Percentiles rank a stretch among this genome's conserved stretches.
phyloP scores from a whole-genome alignment of 2,329 filamentous ascomycete genomes.

The Cylindrodendrum hubeiense region DNA sequence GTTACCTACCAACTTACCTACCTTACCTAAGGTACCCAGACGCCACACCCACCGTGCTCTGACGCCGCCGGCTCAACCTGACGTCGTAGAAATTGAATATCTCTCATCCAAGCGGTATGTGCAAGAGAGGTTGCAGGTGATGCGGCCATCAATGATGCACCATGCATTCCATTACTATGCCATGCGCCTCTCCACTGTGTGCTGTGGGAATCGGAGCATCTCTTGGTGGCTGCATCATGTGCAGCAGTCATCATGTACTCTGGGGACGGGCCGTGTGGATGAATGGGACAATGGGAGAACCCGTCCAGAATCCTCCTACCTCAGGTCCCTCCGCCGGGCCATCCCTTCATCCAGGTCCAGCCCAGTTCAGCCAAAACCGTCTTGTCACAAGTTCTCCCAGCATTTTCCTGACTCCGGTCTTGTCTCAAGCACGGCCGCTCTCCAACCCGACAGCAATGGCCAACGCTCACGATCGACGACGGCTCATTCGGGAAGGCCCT shows the following conservation, averaged over 20 bases:
- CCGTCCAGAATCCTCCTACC: not conserved
- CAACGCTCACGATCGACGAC: constrained; percentile 32
- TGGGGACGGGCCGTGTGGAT: constrained; percentile 1
- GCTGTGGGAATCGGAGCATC: constrained; percentile 14
- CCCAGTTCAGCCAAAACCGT: constrained; percentile 2
- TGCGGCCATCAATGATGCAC: constrained; percentile 25
- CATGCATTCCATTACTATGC: constrained; percentile 19
- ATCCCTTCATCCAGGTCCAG: not conserved
- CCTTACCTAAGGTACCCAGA: no score
- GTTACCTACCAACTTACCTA: no score
- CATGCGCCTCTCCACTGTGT: constrained; percentile 18
- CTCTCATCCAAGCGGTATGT: constrained; percentile 33
- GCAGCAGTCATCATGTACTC: not conserved
- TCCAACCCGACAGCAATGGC: constrained; percentile 9
- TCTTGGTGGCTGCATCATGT: not conserved
- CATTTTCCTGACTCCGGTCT: constrained; percentile 11
- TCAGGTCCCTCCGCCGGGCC: not conserved
- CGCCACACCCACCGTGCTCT: constrained; percentile 25
- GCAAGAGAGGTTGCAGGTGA: constrained; percentile 36
- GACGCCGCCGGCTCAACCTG: constrained; percentile 30
- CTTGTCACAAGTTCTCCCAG: not conserved
- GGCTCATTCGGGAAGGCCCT: constrained; percentile 25
- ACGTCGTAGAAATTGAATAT: constrained; percentile 28
- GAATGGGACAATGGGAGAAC: constrained; percentile 7
- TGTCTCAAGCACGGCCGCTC: constrained; percentile 22